A percentile compares a stretch with the other conserved stretches of the same genome.
Conservation (phyloP, 2,329 filamentous ascomycete genomes). For the Acephala macrosclerotiorum region DNA sequence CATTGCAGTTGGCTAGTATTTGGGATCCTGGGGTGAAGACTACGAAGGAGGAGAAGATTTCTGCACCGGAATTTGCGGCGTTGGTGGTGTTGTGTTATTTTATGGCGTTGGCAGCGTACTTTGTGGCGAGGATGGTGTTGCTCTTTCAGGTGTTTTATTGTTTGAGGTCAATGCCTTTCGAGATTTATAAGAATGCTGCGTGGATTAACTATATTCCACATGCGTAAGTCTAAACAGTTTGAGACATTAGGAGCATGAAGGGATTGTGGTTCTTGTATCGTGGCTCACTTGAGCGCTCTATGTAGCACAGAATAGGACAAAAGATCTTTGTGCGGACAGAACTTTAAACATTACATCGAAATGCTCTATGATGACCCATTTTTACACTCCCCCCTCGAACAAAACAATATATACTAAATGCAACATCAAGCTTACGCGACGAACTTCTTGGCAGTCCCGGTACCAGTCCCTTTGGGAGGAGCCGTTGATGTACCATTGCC, state of each 20-base stretch:
- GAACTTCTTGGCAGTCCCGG: neutral
- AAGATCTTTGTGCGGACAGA: neutral
- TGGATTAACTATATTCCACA: constrained; percentile 4
- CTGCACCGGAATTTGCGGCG: neutral
- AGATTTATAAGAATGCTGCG: neutral
- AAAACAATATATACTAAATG: neutral
- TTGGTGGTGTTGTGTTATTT: constrained; percentile 2
- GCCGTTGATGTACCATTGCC: neutral
- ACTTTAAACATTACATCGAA: neutral
- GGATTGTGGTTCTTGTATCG: too few species aligned
- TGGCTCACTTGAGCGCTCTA: too few species aligned
- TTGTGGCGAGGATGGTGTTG: neutral
- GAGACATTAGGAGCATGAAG: too few species aligned
- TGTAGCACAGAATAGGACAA: too few species aligned
- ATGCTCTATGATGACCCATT: neutral
- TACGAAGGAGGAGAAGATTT: neutral
- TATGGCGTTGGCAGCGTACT: neutral
- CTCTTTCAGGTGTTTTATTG: neutral
- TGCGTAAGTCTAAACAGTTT: neutral
- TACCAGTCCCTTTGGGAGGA: neutral
- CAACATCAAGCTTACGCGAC: neutral
- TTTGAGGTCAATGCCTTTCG: neutral
- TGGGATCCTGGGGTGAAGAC: neutral
- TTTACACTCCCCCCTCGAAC: neutral
- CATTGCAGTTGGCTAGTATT: neutral